A percentile compares a stretch with the other conserved stretches of the same genome.
phyloP scores from a whole-genome alignment of 371 early-diverging fungal species.

The Apophysomyces variabilis region DNA sequence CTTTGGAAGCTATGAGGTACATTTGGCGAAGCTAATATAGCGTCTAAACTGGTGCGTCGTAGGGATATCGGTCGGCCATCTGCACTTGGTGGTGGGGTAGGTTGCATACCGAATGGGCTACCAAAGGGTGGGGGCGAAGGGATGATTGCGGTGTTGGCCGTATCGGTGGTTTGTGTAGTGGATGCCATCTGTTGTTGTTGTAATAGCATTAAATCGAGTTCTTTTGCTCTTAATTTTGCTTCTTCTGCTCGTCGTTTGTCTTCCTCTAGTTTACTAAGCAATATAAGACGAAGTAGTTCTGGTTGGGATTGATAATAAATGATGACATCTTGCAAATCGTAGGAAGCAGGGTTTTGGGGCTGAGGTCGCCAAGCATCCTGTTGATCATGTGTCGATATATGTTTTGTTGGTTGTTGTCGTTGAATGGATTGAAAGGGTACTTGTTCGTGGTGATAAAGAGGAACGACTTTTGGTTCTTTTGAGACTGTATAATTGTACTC shows the following conservation, averaged over 20 bases:
- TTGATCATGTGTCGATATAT: slow-evolving; percentile 23
- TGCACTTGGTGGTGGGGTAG: slow-evolving; percentile 31
- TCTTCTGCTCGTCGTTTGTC: slow-evolving; percentile 51
- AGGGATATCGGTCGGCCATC: slow-evolving; percentile 21
- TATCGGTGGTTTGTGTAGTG: neutral
- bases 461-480: slow-evolving; percentile 17
- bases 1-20: slow-evolving; percentile 18
- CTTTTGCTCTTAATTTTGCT: slow-evolving; percentile 49
- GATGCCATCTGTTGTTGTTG: slow-evolving; percentile 26
- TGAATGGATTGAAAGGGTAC: slow-evolving; percentile 28
- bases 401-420: slow-evolving; percentile 17
- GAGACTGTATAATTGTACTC: slow-evolving; percentile 19
- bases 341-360: slow-evolving; percentile 18
- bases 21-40: slow-evolving; percentile 34
- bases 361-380: slow-evolving; percentile 4
- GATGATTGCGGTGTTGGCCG: neutral
- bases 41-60: slow-evolving; percentile 43
- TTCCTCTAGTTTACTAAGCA: slow-evolving; percentile 57
- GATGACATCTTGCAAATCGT: slow-evolving; percentile 56
- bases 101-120: slow-evolving; percentile 22
- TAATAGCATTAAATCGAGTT: slow-evolving; percentile 39
- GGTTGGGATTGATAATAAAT: slow-evolving; percentile 53
- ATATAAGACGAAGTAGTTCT: slow-evolving; percentile 54
- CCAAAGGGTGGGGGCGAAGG: slow-evolving; percentile 11
- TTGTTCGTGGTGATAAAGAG: slow-evolving; percentile 25